Conservation (phyloP, 2,329 filamentous ascomycete genomes). For the Teratosphaeria gauchensis region DNA sequence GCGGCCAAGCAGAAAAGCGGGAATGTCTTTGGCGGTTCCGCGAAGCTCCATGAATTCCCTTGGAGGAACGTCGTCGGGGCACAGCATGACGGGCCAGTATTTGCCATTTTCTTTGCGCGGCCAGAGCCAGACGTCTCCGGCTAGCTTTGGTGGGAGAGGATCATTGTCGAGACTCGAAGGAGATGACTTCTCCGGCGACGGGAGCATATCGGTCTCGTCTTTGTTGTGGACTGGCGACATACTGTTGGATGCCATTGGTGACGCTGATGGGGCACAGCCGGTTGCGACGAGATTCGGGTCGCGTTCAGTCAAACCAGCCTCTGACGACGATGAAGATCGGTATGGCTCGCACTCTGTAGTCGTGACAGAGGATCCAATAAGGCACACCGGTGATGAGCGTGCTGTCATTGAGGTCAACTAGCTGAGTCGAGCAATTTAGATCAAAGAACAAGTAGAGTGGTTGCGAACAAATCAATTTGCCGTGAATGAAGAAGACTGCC, state of each 20-base stretch:
- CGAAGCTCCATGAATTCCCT: conserved; percentile 2
- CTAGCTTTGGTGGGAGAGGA: not conserved
- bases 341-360: no score
- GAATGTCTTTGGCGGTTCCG: conserved; percentile 2
- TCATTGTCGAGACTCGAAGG: not conserved
- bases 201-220: not conserved
- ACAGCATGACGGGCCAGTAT: conserved; percentile 16
- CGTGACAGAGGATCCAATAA: no score
- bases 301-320: no score
- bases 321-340: no score
- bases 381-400: no score
- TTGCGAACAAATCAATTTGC: no score
- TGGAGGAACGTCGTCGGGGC: conserved; percentile 7
- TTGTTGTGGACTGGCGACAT: not conserved
- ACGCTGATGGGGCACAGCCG: not conserved
- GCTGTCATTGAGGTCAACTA: no score
- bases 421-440: no score
- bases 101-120: conserved; percentile 2
- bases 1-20: conserved; percentile 14
- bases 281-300: no score
- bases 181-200: not conserved
- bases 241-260: not conserved
- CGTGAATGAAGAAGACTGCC: not conserved
- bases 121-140: conserved; percentile 10
- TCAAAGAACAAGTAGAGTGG: no score